Percentiles rank a stretch among this genome's conserved stretches.
phyloP scores from a whole-genome alignment of 2,329 filamentous ascomycete species.

The Ophioceras dolichostomum region DNA sequence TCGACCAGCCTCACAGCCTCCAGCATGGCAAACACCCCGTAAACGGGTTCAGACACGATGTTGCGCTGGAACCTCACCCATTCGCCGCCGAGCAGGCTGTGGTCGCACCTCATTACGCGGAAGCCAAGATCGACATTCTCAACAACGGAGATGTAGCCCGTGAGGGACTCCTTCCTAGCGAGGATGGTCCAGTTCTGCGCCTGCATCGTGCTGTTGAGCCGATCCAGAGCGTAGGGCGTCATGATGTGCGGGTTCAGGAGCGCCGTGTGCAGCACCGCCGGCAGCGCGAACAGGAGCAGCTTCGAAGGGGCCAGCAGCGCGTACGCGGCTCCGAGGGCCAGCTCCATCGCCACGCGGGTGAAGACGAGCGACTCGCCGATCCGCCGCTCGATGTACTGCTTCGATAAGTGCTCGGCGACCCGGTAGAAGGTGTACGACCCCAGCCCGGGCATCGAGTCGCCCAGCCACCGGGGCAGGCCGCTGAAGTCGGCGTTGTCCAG shows the following conservation, averaged over 20 bases:
- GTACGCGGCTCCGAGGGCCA: constrained; percentile 54
- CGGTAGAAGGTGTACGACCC: constrained; percentile 55
- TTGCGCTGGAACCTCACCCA: constrained; percentile 54
- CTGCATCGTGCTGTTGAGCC: constrained; percentile 54
- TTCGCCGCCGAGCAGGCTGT: constrained; percentile 85
- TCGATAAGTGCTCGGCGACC: constrained; percentile 27
- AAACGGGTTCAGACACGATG: constrained; percentile 70
- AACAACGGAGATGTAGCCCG: constrained; percentile 84
- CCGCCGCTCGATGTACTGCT: constrained; percentile 27
- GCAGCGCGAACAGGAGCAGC: constrained; percentile 52
- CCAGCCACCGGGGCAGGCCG: constrained; percentile 40
- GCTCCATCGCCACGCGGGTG: constrained; percentile 60
- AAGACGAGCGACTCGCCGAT: constrained; percentile 53
- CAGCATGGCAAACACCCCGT: constrained; percentile 90
- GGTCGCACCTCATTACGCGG: constrained; percentile 80
- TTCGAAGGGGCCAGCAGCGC: constrained; percentile 56
- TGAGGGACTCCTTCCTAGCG: constrained; percentile 73
- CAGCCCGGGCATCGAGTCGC: constrained; percentile 53
- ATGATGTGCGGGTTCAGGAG: constrained; percentile 64
- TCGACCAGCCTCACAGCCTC: constrained; percentile 81
- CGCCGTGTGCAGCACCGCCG: constrained; percentile 60
- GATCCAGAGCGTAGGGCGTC: constrained; percentile 42
- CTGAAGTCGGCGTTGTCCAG: constrained; percentile 50
- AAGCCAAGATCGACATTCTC: constrained; percentile 62
- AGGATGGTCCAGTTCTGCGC: constrained; percentile 61